Base-by-base conservation (phyloP, 306 rosid genomes). In the Neltuma alba region DNA sequence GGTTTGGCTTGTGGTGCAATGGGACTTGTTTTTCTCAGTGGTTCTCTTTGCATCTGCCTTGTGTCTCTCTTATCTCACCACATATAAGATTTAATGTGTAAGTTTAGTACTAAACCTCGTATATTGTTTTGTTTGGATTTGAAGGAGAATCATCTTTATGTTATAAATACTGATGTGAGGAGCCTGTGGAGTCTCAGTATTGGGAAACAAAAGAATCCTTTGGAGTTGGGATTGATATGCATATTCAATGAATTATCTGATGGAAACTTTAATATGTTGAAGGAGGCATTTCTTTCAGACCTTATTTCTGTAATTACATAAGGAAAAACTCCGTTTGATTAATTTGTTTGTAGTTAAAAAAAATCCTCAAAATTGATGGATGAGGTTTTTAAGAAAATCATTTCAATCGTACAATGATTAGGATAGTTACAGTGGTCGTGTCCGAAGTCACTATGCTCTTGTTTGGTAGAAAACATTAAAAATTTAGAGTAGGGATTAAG, bases 1-100 rank as follows among this genome's bases (percentile, higher is more conserved):
- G 86, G 85, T 47, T 78, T 73, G 64, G 83, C 84, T 31, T 77
- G 80, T 67, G 77, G 82, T 87, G 80, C 83, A 81, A 37, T 87
- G 68, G 92, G 86, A 2, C 84, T 89, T 76, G 90, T 87, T 48
- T 72, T 89, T 74, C 79, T 89, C 72, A 2, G 62, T 70, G 92
- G 90, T 71, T 83, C 85, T 76, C 74, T 85, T 70, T 77, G 25
- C 67, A 76, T 89, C 78, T 85, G 27, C 76, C 58, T 89, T 28
- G 70, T 89, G 6, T 81, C 86, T 66, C 71, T 89, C 18, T 28
- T 85, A 11, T 72, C 79, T 63, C 30, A n/a, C 21, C 81, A 74
- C 31, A 6, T 76, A 5, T 69, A 36, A 4, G 9, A 63, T 20
- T 20, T 76, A 38, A 74, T 44, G 23, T 61, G 7, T 47, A 40